phyloP scores from a whole-genome alignment of 1,284 basidiomycete species.

The Farysia itapuensis region DNA sequence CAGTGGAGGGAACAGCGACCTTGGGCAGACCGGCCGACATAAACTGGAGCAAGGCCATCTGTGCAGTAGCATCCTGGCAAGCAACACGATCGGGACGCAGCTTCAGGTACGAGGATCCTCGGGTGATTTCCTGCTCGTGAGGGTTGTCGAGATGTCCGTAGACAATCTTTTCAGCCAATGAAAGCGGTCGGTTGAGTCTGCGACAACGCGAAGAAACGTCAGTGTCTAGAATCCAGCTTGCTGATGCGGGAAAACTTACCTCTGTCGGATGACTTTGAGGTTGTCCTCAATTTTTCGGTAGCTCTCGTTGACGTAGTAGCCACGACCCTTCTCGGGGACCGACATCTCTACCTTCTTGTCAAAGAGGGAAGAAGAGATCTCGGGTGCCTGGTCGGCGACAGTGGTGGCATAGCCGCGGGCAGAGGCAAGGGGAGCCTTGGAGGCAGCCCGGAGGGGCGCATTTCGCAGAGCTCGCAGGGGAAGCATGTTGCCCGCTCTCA shows the following conservation, averaged over 20 bases:
- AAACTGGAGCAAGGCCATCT: constrained; percentile 99
- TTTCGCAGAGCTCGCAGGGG: constrained; percentile 40
- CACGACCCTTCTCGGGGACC: constrained; percentile 57
- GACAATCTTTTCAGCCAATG: constrained; percentile 59
- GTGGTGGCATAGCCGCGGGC: constrained; percentile 54
- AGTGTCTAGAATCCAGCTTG: neutral
- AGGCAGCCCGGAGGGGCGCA: constrained; percentile 37
- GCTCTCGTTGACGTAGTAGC: constrained; percentile 58
- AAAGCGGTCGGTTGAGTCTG: constrained; percentile 58
- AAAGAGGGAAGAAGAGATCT: constrained; percentile 47
- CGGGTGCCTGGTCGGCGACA: constrained; percentile 55
- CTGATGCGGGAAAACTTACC: constrained; percentile 29
- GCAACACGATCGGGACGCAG: constrained; percentile 74
- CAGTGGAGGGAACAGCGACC: constrained; percentile 85
- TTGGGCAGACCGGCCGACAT: constrained; percentile 90
- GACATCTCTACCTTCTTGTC: constrained; percentile 59
- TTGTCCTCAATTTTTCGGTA: constrained; percentile 59
- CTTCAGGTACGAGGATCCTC: constrained; percentile 59
- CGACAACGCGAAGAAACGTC: neutral
- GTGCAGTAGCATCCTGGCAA: constrained; percentile 98
- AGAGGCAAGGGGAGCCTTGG: constrained; percentile 36
- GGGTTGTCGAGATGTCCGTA: constrained; percentile 60
- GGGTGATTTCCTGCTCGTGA: constrained; percentile 56
- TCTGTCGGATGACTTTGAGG: constrained; percentile 56
- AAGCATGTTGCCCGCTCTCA: constrained; percentile 47